These are phyloP conservation scores for Arthrobotrys conoides DNA, from an alignment of 2,329 filamentous ascomycete species.

Conservation along the genomic window DNA sequence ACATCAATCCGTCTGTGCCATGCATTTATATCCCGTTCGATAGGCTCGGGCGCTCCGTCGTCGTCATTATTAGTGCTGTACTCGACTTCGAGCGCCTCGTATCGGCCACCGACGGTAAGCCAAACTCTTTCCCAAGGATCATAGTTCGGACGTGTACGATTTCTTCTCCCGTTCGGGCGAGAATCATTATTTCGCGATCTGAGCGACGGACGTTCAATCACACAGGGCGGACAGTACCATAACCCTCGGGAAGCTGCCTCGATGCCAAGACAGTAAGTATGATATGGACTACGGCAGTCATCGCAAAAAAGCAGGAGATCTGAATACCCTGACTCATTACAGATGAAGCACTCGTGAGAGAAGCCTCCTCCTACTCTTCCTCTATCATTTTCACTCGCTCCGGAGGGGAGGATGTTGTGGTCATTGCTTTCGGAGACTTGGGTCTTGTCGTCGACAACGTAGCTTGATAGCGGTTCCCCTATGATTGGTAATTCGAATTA, in stretches of 20 bases:
- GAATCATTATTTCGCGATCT: conserved; percentile 50
- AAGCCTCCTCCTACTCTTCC: conserved; percentile 72
- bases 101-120: conserved; percentile 69
- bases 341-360: conserved; percentile 84
- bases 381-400: conserved; percentile 75
- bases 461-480: conserved; percentile 69
- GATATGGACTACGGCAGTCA: conserved; percentile 88
- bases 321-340: conserved; percentile 83
- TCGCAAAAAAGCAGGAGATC: conserved; percentile 91
- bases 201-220: conserved; percentile 67
- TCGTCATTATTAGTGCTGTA: conserved; percentile 44
- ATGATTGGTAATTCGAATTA: conserved; percentile 41
- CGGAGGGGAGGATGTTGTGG: conserved; percentile 79
- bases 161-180: conserved; percentile 55
- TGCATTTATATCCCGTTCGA: conserved; percentile 38
- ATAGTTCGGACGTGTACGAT: conserved; percentile 50
- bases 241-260: conserved; percentile 79
- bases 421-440: conserved; percentile 92
- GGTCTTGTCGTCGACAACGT: conserved; percentile 82
- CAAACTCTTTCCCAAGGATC: conserved; percentile 59
- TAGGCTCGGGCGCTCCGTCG: conserved; percentile 44
- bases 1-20: conserved; percentile 61
- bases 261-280: conserved; percentile 91
- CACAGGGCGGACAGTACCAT: conserved; percentile 94
- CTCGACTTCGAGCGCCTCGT: conserved; percentile 62